A percentile compares a stretch with the other conserved stretches of the same genome.
Conservation (phyloP, 108 stramenopile genomes). For the Skeletonema marinoi region DNA sequence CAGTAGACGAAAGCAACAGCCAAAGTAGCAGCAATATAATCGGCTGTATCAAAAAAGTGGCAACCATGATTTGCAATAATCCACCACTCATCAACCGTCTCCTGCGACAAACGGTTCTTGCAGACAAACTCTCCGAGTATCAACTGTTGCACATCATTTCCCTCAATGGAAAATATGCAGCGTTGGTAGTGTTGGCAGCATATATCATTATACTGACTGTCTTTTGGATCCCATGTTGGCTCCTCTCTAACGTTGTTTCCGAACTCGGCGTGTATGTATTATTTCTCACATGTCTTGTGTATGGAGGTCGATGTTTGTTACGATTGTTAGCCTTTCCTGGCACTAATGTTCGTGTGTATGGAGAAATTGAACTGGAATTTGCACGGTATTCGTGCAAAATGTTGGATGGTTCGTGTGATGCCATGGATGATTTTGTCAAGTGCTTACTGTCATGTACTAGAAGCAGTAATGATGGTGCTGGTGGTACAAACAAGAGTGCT, state of each 20-base stretch:
- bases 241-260: conserved; percentile 60
- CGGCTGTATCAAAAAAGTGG: background rate
- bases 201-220: conserved; percentile 38
- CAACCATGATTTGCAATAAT: background rate
- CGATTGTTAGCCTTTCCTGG: conserved; percentile 87
- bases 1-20: too few species aligned
- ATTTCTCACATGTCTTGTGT: conserved; percentile 24
- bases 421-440: conserved; percentile 54
- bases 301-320: conserved; percentile 64
- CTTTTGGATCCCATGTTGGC: conserved; percentile 61
- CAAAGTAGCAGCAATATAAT: background rate
- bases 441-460: conserved; percentile 11
- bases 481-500: background rate
- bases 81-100: conserved; percentile 14
- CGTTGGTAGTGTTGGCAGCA: conserved; percentile 27
- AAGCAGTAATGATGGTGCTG: background rate
- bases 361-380: conserved; percentile 85
- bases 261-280: conserved; percentile 70
- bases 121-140: conserved; percentile 23
- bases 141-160: conserved; percentile 25
- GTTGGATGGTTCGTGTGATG: conserved; percentile 51
- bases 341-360: conserved; percentile 60
- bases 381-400: conserved; percentile 78
- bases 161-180: conserved; percentile 50
- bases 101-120: conserved; percentile 24